phyloP scores from a whole-genome alignment of 345 rosid genomes.

The Arabidopsis thaliana region TAIR10.1 NC_003076.8:4915001-4915500 shows the following conservation, averaged over 20 bases:
- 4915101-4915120: constrained; percentile 71
- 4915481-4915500: constrained; percentile 60
- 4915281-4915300: constrained; percentile 19
- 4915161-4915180: constrained; percentile 43
- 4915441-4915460: constrained; percentile 74
- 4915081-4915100: constrained; percentile 75
- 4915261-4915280: constrained; percentile 59
- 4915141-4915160: constrained; percentile 68
- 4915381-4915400: background rate
- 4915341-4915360: background rate
- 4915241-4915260: constrained; percentile 87
- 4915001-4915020: constrained; percentile 74
- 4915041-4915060: constrained; percentile 78
- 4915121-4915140: constrained; percentile 83
- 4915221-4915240: constrained; percentile 57
- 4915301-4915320: background rate
- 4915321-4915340: background rate
- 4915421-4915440: constrained; percentile 50
- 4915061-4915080: constrained; percentile 78
- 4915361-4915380: background rate
- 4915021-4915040: constrained; percentile 77
- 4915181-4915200: constrained; percentile 33
- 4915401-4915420: constrained; percentile 6
- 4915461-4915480: constrained; percentile 68
- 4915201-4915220: constrained; percentile 45